Base-by-base conservation (phyloP, 305 asterid species). In the Fraxinus floribunda region DNA sequence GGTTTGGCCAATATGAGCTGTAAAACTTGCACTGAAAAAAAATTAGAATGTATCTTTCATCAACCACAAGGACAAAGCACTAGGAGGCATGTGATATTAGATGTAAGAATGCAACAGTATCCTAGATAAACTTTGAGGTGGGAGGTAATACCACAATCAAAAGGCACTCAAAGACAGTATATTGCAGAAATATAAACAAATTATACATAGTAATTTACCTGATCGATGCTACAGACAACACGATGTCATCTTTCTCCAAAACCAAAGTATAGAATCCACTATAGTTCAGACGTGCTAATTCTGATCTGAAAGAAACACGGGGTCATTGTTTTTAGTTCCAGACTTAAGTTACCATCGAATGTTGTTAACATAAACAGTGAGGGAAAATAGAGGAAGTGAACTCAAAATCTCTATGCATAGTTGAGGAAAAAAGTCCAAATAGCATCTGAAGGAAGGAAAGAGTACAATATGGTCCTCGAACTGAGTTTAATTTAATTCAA, bases 381-480 rank as follows among this genome's bases (percentile, higher is more conserved):
- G 13, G 11, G 20, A 52, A 78, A 78, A 16, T 34, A 3, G 15
- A 62, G 35, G 35, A 34, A n/a, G 16, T 24, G 20, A 32, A 29
- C 46, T 7, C 24, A 35, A 32, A 18, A 57, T 35, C 0, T 1
- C 6, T 15, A 26, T 32, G 18, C 46, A 16, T 5, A 7, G 38
- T 29, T 77, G 38, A 49, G 34, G 11, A 3, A 2, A 77, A 24
- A 46, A 49, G 44, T 49, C 44, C 18, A 29, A 77, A 76, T 44
- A 74, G 52, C 55, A 76, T 77, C 72, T 52, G 70, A 49, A 77
- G 79, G 70, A 49, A 77, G 79, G 44, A 55, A 77, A 55, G 49
- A 44, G 60, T 20, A 18, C 35, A 62, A 66, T 66, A 66, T 66
- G 18, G 18, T 26, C 4, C 36, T 62, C 74, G 18, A n/a, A 66